Evolutionary conservation across 768 basidiomycete species (phyloP).

Genomic region (Flagelloscypha sp.): DNA sequence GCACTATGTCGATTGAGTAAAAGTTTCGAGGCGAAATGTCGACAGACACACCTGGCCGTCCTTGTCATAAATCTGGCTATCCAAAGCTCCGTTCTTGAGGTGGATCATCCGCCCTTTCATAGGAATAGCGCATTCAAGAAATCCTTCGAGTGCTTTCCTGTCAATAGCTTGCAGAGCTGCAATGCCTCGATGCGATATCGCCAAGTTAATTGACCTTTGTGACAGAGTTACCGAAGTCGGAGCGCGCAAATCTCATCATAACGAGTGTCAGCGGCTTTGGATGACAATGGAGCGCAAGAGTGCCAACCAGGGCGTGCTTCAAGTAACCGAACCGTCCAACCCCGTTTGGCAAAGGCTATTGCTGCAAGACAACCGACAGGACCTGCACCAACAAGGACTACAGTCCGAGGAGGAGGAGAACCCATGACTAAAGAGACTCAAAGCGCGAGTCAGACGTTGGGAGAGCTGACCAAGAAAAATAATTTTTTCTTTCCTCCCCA

Average conservation of each 20-base stretch:
- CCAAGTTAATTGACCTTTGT: conserved; percentile 90
- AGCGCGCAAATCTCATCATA: conserved; percentile 58
- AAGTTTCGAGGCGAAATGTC: conserved; percentile 3
- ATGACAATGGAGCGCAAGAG: conserved; percentile 1
- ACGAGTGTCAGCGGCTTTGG: conserved; percentile 10
- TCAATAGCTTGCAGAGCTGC: conserved; percentile 81
- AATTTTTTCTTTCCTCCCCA: too few species aligned
- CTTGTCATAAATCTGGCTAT: conserved; percentile 84
- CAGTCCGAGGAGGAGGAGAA: conserved; percentile 29
- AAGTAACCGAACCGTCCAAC: conserved; percentile 77
- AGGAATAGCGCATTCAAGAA: conserved; percentile 76
- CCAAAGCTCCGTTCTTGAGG: conserved; percentile 54
- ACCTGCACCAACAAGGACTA: conserved; percentile 77
- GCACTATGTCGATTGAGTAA: conserved; percentile 47
- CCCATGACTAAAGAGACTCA: not conserved
- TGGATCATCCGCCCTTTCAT: conserved; percentile 98
- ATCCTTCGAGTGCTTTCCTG: conserved; percentile 54
- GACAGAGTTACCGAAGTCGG: conserved; percentile 55
- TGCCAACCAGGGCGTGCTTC: conserved; percentile 71
- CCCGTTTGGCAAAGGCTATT: conserved; percentile 74
- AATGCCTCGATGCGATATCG: conserved; percentile 89
- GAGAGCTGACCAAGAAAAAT: too few species aligned
- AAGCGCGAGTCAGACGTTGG: too few species aligned
- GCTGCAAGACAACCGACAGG: conserved; percentile 93
- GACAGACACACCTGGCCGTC: conserved; percentile 66